phyloP scores from a whole-genome alignment of 768 basidiomycete species.

The Gymnopilus dilepis region DNA sequence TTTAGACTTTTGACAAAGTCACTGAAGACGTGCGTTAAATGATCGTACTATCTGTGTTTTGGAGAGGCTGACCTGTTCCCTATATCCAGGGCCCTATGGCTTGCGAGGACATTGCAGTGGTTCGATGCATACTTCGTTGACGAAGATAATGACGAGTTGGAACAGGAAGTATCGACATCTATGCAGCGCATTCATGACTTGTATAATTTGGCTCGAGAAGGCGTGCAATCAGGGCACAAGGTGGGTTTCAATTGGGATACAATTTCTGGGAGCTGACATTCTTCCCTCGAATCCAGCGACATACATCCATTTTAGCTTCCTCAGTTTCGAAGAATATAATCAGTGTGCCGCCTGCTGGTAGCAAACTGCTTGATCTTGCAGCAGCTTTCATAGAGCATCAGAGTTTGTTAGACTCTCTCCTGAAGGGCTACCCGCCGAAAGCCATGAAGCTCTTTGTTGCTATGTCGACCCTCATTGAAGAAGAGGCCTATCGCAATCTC shows the following conservation, averaged over 20 bases:
- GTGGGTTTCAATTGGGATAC: constrained; percentile 24
- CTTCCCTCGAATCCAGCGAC: constrained; percentile 19
- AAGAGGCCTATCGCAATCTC: constrained; percentile 55
- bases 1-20: constrained; percentile 68
- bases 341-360: constrained; percentile 12
- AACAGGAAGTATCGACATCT: constrained; percentile 48
- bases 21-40: constrained; percentile 58
- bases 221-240: constrained; percentile 47
- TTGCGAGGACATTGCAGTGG: constrained; percentile 50
- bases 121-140: constrained; percentile 43
- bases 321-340: constrained; percentile 13
- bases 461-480: constrained; percentile 57
- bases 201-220: constrained; percentile 56
- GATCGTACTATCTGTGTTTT: not conserved
- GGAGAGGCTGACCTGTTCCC: not conserved
- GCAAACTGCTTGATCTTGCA: constrained; percentile 35
- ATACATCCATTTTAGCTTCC: constrained; percentile 23
- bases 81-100: constrained; percentile 49
- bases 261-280: not conserved
- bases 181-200: constrained; percentile 51
- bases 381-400: constrained; percentile 42
- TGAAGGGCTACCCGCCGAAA: constrained; percentile 50
- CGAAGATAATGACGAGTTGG: constrained; percentile 42
- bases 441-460: constrained; percentile 66
- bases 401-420: constrained; percentile 47